Percentiles rank a stretch among this genome's conserved stretches.
Conservation (phyloP, 2,329 filamentous ascomycete genomes). For the Aspergillus proliferans region DNA sequence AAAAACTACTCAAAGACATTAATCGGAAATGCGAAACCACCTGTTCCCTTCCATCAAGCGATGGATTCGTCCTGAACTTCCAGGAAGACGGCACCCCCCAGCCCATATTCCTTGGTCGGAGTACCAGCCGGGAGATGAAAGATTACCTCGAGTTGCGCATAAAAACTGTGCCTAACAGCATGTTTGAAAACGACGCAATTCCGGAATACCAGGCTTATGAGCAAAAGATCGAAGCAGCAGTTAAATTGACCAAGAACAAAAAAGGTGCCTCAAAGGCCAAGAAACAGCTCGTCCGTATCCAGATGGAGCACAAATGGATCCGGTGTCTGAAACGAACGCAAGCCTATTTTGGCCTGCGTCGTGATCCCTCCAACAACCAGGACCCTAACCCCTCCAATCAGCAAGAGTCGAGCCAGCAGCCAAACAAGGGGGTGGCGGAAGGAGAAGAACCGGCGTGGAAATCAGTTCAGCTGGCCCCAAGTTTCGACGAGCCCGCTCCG, state of each 20-base stretch:
- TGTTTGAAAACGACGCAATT: background rate
- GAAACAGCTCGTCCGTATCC: conserved; percentile 44
- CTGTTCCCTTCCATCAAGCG: conserved; percentile 55
- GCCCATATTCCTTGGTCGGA: conserved; percentile 63
- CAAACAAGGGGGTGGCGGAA: background rate
- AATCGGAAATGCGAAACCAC: conserved; percentile 48
- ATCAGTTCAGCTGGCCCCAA: conserved; percentile 26
- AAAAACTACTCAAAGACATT: conserved; percentile 58
- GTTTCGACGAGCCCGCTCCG: conserved; percentile 42
- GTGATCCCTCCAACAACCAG: background rate
- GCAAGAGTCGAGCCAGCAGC: conserved; percentile 13
- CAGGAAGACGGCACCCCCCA: conserved; percentile 53
- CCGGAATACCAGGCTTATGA: conserved; percentile 16
- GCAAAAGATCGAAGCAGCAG: conserved; percentile 48
- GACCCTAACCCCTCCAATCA: conserved; percentile 4
- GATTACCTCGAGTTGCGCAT: conserved; percentile 29
- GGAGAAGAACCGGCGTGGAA: conserved; percentile 9
- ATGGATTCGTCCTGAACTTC: conserved; percentile 59
- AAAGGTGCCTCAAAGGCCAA: conserved; percentile 45
- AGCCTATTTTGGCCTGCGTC: conserved; percentile 49
- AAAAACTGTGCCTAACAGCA: conserved; percentile 15
- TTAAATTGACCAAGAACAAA: conserved; percentile 47
- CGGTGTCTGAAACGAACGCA: conserved; percentile 59
- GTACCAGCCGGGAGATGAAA: conserved; percentile 42
- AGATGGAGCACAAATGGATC: conserved; percentile 48